Evolutionary conservation across 2,329 filamentous ascomycete species (phyloP).

Genomic region (Paraconiothyrium sp.): DNA sequence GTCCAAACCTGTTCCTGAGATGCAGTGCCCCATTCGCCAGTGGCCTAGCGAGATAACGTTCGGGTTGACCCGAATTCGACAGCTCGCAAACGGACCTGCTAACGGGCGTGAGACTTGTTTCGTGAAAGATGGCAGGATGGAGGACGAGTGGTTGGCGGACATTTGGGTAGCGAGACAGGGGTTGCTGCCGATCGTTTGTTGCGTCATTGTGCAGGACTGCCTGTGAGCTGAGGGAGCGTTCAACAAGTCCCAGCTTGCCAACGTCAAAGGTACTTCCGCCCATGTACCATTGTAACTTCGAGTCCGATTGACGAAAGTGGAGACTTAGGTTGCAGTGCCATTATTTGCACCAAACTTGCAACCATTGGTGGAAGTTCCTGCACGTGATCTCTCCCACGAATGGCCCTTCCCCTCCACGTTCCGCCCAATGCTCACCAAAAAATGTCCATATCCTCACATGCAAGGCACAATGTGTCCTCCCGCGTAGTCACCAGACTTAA

Average conservation of each 20-base stretch:
- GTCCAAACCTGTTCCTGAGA: conserved; percentile 33
- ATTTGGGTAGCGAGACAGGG: conserved; percentile 17
- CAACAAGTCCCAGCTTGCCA: too few species aligned
- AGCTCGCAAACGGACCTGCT: neutral
- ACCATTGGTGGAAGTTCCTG: neutral
- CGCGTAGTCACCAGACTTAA: neutral
- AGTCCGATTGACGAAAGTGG: conserved; percentile 2
- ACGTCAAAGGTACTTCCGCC: neutral
- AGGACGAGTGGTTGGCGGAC: conserved; percentile 17
- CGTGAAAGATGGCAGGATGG: conserved; percentile 16
- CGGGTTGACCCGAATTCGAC: conserved; percentile 7
- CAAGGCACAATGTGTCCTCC: conserved; percentile 25
- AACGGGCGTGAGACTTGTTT: conserved; percentile 25
- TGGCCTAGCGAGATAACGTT: conserved; percentile 16
- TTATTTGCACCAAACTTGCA: neutral
- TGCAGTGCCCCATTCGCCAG: conserved; percentile 10
- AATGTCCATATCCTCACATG: conserved; percentile 7
- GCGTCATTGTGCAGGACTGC: conserved; percentile 19
- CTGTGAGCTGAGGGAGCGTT: neutral
- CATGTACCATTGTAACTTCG: neutral
- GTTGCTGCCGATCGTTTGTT: conserved; percentile 17
- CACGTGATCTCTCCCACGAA: neutral
- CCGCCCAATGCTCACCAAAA: neutral
- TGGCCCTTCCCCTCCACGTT: too few species aligned
- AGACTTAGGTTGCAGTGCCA: neutral